phyloP scores from a whole-genome alignment of 2,329 filamentous ascomycete species.

The Berkeleyomyces rouxiae region DNA sequence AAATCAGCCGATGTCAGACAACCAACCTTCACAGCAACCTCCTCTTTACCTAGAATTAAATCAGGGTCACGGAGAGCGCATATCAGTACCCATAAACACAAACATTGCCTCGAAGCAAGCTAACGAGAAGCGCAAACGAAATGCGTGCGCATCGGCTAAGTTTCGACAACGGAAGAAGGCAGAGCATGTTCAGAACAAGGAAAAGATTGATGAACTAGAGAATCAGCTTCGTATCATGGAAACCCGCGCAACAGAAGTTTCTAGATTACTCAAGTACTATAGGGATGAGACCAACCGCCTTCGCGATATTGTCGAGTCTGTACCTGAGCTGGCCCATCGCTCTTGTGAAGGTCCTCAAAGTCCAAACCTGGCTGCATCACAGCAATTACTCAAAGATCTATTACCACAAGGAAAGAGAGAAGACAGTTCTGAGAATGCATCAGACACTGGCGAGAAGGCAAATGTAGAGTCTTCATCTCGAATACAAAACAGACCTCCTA shows the following conservation, averaged over 20 bases:
- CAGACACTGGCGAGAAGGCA: neutral
- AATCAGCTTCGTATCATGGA: neutral
- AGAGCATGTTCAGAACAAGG: constrained; percentile 67
- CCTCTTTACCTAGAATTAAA: neutral
- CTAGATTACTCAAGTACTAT: neutral
- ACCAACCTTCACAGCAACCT: neutral
- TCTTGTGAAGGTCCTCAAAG: neutral
- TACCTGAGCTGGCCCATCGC: neutral
- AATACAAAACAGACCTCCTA: neutral
- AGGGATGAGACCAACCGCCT: neutral
- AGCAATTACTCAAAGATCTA: neutral
- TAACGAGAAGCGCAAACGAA: constrained; percentile 71
- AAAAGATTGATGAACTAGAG: constrained; percentile 21
- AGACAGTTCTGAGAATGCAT: neutral
- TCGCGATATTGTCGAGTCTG: neutral
- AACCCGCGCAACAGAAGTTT: neutral
- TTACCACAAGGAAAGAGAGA: neutral
- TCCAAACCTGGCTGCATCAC: neutral
- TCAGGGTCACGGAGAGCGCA: neutral
- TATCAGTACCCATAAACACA: constrained; percentile 8
- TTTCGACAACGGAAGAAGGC: constrained; percentile 52
- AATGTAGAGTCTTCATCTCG: neutral
- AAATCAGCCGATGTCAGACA: neutral
- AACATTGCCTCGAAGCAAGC: constrained; percentile 53
- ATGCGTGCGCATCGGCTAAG: constrained; percentile 69